A percentile compares a stretch with the other conserved stretches of the same genome.
phyloP scores from a whole-genome alignment of 2,329 filamentous ascomycete genomes.

The Shiraia sp. region DNA sequence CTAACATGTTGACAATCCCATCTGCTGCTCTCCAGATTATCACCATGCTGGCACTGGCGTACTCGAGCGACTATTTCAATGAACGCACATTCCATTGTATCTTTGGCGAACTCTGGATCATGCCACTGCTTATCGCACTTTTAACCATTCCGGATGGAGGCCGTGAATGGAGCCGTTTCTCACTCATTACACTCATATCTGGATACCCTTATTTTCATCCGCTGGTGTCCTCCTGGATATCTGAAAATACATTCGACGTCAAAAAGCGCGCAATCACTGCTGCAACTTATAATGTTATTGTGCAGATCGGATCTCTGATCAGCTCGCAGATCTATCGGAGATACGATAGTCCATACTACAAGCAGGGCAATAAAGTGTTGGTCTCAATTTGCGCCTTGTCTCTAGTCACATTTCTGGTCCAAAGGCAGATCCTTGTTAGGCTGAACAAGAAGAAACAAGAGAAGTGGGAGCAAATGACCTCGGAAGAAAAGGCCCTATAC shows the following conservation, averaged over 20 bases:
- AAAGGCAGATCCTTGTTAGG: slow-evolving; percentile 47
- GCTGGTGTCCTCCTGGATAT: slow-evolving; percentile 64
- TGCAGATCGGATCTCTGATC: slow-evolving; percentile 47
- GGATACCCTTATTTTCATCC: slow-evolving; percentile 56
- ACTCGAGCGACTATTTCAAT: slow-evolving; percentile 55
- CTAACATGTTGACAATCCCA: slow-evolving; percentile 47
- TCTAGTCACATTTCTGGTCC: slow-evolving; percentile 54
- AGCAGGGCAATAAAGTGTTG: slow-evolving; percentile 56
- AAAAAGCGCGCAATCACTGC: slow-evolving; percentile 65
- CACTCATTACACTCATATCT: slow-evolving; percentile 44
- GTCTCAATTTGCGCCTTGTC: slow-evolving; percentile 56
- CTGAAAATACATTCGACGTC: slow-evolving; percentile 65
- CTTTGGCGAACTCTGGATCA: slow-evolving; percentile 47
- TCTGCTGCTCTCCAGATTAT: slow-evolving; percentile 56
- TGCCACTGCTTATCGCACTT: slow-evolving; percentile 47
- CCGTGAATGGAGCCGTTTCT: slow-evolving; percentile 45
- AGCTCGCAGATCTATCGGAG: slow-evolving; percentile 54
- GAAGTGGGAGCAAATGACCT: slow-evolving; percentile 55
- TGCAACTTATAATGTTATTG: slow-evolving; percentile 63
- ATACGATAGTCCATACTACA: slow-evolving; percentile 59
- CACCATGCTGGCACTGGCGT: slow-evolving; percentile 49
- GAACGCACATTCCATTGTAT: slow-evolving; percentile 55
- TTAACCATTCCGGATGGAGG: slow-evolving; percentile 38
- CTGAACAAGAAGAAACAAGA: slow-evolving; percentile 45
- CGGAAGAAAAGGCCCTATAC: slow-evolving; percentile 56